Evolutionary conservation across 1,139 yeast species (phyloP).

Genomic region (Sugiyamaella neomexicana): DNA sequence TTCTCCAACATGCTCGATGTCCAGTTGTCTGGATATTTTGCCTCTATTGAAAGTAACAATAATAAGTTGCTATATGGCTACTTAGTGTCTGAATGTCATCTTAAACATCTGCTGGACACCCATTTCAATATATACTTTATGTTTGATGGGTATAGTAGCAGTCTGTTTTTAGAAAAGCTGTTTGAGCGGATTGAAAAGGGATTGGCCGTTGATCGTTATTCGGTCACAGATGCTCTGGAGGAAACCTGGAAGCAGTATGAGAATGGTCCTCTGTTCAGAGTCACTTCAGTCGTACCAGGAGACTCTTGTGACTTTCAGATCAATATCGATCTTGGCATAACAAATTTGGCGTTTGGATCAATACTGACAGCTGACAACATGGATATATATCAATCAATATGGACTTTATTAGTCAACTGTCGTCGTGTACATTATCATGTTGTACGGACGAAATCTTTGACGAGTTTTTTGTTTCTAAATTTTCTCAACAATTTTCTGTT

Average conservation of each 20-base stretch:
- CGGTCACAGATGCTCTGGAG: slow-evolving; percentile 17
- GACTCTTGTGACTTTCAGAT: slow-evolving; percentile 7
- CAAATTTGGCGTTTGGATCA: not conserved
- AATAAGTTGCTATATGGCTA: slow-evolving; percentile 1
- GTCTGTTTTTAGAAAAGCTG: slow-evolving; percentile 10
- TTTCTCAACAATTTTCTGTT: slow-evolving; percentile 14
- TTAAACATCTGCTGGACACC: slow-evolving; percentile 4
- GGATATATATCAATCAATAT: slow-evolving; percentile 12
- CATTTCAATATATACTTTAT: slow-evolving; percentile 24
- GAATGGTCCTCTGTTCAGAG: not conserved
- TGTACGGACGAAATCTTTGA: not conserved
- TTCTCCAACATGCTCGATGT: slow-evolving; percentile 9
- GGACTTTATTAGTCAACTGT: slow-evolving; percentile 17
- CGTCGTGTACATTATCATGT: slow-evolving; percentile 3
- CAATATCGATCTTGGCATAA: not conserved
- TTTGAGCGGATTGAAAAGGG: slow-evolving; percentile 12
- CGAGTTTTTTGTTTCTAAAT: slow-evolving; percentile 5
- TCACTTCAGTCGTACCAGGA: not conserved
- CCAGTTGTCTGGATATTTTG: slow-evolving; percentile 2
- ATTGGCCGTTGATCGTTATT: slow-evolving; percentile 17
- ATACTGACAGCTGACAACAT: slow-evolving; percentile 1
- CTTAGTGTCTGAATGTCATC: not conserved
- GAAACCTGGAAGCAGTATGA: slow-evolving; percentile 7
- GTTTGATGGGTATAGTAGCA: slow-evolving; percentile 20
- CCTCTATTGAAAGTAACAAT: slow-evolving; percentile 4